A percentile compares a stretch with the other conserved stretches of the same genome.
Evolutionary conservation across 1,284 basidiomycete genomes (phyloP).

Genomic region (Pseudozyma flocculosa): DNA sequence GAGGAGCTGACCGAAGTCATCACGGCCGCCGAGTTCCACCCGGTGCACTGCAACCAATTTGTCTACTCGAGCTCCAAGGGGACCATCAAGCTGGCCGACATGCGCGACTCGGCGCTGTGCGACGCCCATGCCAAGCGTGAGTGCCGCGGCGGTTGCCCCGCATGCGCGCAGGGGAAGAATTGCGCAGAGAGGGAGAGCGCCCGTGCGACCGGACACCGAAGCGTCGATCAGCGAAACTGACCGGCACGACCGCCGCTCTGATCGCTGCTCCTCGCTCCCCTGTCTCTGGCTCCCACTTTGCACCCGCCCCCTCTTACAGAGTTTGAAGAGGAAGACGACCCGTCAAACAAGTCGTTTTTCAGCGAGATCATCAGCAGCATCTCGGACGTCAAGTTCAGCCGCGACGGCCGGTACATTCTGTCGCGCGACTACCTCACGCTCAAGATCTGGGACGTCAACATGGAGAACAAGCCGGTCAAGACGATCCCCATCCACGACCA

Average conservation of each 20-base stretch:
- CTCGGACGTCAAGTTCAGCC: constrained; percentile 98
- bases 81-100: constrained; percentile 99
- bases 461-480: constrained; percentile 94
- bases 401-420: constrained; percentile 93
- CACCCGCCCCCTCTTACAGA: no score
- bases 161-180: no score
- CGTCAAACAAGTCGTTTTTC: constrained; percentile 95
- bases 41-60: constrained; percentile 94
- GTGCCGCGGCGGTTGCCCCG: constrained; percentile 48
- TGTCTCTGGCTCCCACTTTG: no score
- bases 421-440: constrained; percentile 95
- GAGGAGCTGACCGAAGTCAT: constrained; percentile 99
- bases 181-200: no score
- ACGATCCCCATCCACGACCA: constrained; percentile 99
- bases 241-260: no score
- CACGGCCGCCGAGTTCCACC: constrained; percentile 98
- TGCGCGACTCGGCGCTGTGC: constrained; percentile 96
- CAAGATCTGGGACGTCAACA: constrained; percentile 99
- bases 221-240: no score
- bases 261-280: no score
- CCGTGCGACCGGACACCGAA: no score
- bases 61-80: constrained; percentile 99
- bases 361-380: constrained; percentile 99
- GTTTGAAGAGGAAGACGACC: constrained; percentile 85
- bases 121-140: constrained; percentile 93